Conservation (phyloP, 306 rosid genomes). For the Vicia villosa region DNA sequence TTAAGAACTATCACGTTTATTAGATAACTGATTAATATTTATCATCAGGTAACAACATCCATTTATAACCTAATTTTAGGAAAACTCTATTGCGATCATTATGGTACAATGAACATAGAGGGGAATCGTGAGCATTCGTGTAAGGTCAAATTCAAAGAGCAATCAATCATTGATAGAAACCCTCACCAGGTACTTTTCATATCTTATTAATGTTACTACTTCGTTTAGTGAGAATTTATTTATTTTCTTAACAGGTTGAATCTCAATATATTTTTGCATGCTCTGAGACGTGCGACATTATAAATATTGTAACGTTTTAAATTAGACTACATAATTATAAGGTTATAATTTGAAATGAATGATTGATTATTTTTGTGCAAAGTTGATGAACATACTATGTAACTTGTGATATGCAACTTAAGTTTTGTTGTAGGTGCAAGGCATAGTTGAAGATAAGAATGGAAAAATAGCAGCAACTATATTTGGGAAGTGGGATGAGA, state of each 20-base stretch:
- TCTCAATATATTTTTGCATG: too few relatives aligned
- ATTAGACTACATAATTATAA: not conserved
- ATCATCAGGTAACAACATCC: slow-evolving; percentile 87
- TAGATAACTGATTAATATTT: slow-evolving; percentile 35
- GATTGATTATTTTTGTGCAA: not conserved
- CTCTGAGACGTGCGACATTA: too few relatives aligned
- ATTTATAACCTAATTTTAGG: slow-evolving; percentile 97
- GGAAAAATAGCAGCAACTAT: slow-evolving; percentile 75
- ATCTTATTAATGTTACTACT: slow-evolving; percentile 14
- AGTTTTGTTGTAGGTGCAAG: slow-evolving; percentile 66
- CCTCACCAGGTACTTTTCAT: slow-evolving; percentile 79
- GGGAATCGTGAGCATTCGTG: slow-evolving; percentile 71
- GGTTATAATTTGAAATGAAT: not conserved
- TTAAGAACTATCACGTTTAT: slow-evolving; percentile 8
- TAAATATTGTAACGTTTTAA: not conserved
- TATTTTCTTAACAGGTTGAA: too few relatives aligned
- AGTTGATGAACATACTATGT: slow-evolving; percentile 29
- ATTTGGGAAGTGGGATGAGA: slow-evolving; percentile 95
- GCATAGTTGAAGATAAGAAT: slow-evolving; percentile 72
- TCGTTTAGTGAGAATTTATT: not conserved
- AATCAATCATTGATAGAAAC: slow-evolving; percentile 78
- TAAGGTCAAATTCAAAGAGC: slow-evolving; percentile 90
- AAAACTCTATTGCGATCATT: slow-evolving; percentile 93
- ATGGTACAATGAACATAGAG: slow-evolving; percentile 85
- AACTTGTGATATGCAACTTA: slow-evolving; percentile 41